A percentile compares a stretch with the other conserved stretches of the same genome.
Evolutionary conservation across 2,329 filamentous ascomycete species (phyloP).

Genomic region (Monilinia fructicola): DNA sequence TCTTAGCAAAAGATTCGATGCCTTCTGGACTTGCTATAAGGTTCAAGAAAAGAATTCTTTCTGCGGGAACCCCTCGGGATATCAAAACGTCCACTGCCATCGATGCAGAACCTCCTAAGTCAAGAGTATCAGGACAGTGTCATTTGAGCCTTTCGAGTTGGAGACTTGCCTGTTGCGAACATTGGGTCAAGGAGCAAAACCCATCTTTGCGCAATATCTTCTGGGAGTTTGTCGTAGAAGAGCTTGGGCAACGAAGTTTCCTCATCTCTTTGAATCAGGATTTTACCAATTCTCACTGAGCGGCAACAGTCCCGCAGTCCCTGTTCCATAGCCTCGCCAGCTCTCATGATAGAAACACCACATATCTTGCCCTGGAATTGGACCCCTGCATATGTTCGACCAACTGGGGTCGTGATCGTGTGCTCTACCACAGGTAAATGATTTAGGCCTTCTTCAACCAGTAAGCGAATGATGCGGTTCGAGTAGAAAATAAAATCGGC

Average conservation of each 20-base stretch:
- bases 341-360: constrained; percentile 97
- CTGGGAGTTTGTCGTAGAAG: constrained; percentile 96
- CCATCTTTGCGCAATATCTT: constrained; percentile 91
- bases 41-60: constrained; percentile 94
- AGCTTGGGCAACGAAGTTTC: constrained; percentile 89
- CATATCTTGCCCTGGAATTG: constrained; percentile 98
- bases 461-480: constrained; percentile 92
- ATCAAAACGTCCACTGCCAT: constrained; percentile 96
- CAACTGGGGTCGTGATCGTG: constrained; percentile 86
- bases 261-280: constrained; percentile 95
- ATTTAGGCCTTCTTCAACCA: constrained; percentile 96
- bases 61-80: constrained; percentile 86
- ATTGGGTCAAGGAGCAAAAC: constrained; percentile 95
- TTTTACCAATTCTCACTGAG: constrained; percentile 97
- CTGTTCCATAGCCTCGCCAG: constrained; percentile 98
- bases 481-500: constrained; percentile 99
- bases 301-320: constrained; percentile 94
- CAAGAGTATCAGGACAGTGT: constrained; percentile 20
- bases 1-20: constrained; percentile 81
- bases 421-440: constrained; percentile 90
- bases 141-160: constrained; percentile 1
- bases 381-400: constrained; percentile 82
- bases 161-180: constrained; percentile 82
- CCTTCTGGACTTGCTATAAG: constrained; percentile 96
- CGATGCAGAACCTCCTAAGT: constrained; percentile 81